These are phyloP conservation scores for Aspergillus sp. DNA, from an alignment of 2,329 filamentous ascomycete species.

Conservation along the genomic window DNA sequence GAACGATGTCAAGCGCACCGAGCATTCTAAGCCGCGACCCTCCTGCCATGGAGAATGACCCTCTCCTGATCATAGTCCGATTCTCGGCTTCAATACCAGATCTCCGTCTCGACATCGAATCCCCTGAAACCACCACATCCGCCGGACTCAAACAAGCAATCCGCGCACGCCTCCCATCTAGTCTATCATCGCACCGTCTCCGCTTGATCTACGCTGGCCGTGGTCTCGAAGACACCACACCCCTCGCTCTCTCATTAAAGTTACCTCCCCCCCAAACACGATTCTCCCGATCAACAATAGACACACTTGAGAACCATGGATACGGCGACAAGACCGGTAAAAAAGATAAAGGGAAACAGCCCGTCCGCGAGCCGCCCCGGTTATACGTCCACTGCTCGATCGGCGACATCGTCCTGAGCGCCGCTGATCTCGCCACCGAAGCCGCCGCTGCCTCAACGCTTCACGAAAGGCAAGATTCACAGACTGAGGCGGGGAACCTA, in stretches of 20 bases:
- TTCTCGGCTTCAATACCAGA: conserved; percentile 88
- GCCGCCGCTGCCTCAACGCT: conserved; percentile 45
- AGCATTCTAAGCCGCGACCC: conserved; percentile 2
- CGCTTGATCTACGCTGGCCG: conserved; percentile 90
- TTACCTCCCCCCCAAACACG: conserved; percentile 61
- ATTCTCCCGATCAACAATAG: conserved; percentile 34
- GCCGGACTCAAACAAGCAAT: conserved; percentile 82
- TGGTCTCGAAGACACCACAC: conserved; percentile 74
- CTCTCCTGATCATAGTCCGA: conserved; percentile 79
- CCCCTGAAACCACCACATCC: conserved; percentile 71
- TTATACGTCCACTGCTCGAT: conserved; percentile 95
- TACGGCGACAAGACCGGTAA: conserved; percentile 23
- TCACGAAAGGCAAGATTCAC: conserved; percentile 24
- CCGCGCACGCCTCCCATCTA: conserved; percentile 68
- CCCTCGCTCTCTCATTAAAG: conserved; percentile 71
- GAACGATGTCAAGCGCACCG: conserved; percentile 3
- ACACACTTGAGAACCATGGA: conserved; percentile 25
- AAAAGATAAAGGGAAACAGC: conserved; percentile 77
- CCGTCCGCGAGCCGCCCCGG: conserved; percentile 58
- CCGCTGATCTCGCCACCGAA: conserved; percentile 72
- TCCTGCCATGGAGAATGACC: conserved; percentile 17
- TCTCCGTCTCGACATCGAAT: conserved; percentile 74
- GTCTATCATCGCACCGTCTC: conserved; percentile 70
- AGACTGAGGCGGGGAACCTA: conserved; percentile 10
- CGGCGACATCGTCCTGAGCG: conserved; percentile 71